A percentile compares a stretch with the other conserved stretches of the same genome.
These are phyloP conservation scores for Zymoseptoria brevis DNA, from an alignment of 2,329 filamentous ascomycete species.

Conservation along the genomic window DNA sequence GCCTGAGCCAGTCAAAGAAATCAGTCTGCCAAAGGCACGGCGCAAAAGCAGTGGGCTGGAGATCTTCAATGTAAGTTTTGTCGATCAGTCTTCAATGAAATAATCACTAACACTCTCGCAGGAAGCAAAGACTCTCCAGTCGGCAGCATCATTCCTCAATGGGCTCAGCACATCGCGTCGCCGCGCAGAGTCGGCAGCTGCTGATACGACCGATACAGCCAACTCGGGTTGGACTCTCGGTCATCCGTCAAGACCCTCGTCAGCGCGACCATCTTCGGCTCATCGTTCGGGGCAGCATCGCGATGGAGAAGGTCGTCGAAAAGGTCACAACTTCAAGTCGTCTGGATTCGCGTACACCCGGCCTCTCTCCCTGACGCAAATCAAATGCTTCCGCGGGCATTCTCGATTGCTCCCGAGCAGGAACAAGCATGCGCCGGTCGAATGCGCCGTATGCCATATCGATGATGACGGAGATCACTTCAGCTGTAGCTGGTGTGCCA, in stretches of 20 bases:
- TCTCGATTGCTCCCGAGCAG: conserved; percentile 19
- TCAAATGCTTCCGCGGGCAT: conserved; percentile 26
- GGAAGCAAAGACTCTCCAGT: conserved; percentile 28
- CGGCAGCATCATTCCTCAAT: conserved; percentile 28
- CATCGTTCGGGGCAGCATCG: conserved; percentile 5
- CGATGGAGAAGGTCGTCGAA: conserved; percentile 19
- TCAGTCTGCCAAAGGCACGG: conserved; percentile 19
- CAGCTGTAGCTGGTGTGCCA: conserved; percentile 27
- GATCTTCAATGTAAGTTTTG: conserved; percentile 26
- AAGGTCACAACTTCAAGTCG: conserved; percentile 26
- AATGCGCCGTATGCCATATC: conserved; percentile 29
- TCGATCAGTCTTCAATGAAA: background rate
- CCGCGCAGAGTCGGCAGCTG: conserved; percentile 22
- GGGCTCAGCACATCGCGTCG: conserved; percentile 26
- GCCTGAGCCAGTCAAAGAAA: conserved; percentile 15
- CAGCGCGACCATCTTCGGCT: conserved; percentile 14
- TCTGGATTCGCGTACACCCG: conserved; percentile 27
- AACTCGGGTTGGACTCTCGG: conserved; percentile 7
- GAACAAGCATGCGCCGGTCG: conserved; percentile 28
- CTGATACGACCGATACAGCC: conserved; percentile 6
- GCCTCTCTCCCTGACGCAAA: conserved; percentile 21
- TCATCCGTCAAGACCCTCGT: conserved; percentile 9
- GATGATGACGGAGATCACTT: conserved; percentile 26
- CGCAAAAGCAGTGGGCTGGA: conserved; percentile 27
- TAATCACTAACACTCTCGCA: conserved; percentile 10